These are phyloP conservation scores for Bryum argenteum DNA, from an alignment of 225 moss, liverwort and hornwort species.

Conservation along the genomic window DNA sequence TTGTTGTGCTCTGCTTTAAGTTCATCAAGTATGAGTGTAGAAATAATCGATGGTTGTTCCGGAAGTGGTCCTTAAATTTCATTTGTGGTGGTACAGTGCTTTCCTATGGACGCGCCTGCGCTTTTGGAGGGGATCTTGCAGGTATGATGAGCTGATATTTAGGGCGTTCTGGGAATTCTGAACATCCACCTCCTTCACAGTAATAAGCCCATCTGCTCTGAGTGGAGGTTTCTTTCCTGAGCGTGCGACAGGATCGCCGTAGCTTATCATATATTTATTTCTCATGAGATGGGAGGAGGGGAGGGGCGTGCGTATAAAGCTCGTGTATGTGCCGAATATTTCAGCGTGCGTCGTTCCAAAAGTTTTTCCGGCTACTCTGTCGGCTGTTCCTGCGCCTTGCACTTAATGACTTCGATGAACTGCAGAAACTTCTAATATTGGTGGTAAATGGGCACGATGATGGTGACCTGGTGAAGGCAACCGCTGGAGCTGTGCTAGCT, in stretches of 20 bases:
- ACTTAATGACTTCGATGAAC: conserved; percentile 28
- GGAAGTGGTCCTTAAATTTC: conserved; percentile 4
- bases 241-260: conserved; percentile 8
- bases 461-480: conserved; percentile 92
- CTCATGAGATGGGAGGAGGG: neutral
- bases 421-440: conserved; percentile 90
- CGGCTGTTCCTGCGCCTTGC: conserved; percentile 19
- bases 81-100: conserved; percentile 70
- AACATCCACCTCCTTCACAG: conserved; percentile 12
- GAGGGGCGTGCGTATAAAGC: conserved; percentile 3
- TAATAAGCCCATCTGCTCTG: neutral
- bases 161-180: conserved; percentile 5
- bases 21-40: neutral
- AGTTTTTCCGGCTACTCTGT: conserved; percentile 1
- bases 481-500: conserved; percentile 93
- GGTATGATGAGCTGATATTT: conserved; percentile 48
- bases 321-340: conserved; percentile 1
- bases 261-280: conserved; percentile 1
- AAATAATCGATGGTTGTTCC: conserved; percentile 12
- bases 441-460: conserved; percentile 94
- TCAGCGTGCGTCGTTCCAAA: neutral
- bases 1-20: conserved; percentile 20
- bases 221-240: conserved; percentile 19
- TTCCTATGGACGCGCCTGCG: conserved; percentile 85
- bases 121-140: conserved; percentile 89